Base-by-base conservation (phyloP, 768 basidiomycete species). In the Melanogaster broomeanus region DNA sequence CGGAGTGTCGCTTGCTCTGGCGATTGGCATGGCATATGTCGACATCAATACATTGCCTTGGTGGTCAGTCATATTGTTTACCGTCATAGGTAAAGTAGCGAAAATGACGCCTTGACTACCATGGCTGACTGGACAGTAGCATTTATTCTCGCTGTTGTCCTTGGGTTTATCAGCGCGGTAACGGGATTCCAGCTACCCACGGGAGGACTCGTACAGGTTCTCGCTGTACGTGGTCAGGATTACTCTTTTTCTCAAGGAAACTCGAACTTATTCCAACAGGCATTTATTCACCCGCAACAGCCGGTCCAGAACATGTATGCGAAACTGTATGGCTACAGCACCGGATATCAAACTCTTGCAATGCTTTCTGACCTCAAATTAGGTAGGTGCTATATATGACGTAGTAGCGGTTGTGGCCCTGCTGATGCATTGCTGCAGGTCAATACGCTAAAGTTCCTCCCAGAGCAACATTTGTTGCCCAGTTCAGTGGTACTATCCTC, bases 361-460 rank as follows among this genome's bases (percentile, higher is more conserved):
- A 68, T 81, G 68, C 65, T 81, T 18, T 78, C 80, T 72, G 77
- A 77, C 71, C 38, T 60, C n/a, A 55, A 50, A 22, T 33, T 48
- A 28, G 53, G 44, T 40, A 12, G n/a, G 13, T 18, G 15, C 10
- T 27, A 31, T 12, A 4, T 11, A 30, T 37, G 18, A 21, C 22
- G 47, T 27, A n/a, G n/a, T n/a, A n/a, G n/a, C n/a, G n/a, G n/a
- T 48, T 31, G 63, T 61, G 42, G 45, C 57, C 1, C 52, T 16
- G 30, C 25, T 27, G 21, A 18, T 48, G 22, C 34, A 2, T 56
- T 18, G 62, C 80, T 59, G 67, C 81, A 16, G 82, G 79, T 12
- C 79, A 81, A 55, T 81, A 81, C 60, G 76, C 70, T 22, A 82
- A 83, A 61, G 67, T 82, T 42, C 76, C 78, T 2, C 82, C 80